Conservation (phyloP, 305 asterid genomes). For the Solanum hybrid region DNA sequence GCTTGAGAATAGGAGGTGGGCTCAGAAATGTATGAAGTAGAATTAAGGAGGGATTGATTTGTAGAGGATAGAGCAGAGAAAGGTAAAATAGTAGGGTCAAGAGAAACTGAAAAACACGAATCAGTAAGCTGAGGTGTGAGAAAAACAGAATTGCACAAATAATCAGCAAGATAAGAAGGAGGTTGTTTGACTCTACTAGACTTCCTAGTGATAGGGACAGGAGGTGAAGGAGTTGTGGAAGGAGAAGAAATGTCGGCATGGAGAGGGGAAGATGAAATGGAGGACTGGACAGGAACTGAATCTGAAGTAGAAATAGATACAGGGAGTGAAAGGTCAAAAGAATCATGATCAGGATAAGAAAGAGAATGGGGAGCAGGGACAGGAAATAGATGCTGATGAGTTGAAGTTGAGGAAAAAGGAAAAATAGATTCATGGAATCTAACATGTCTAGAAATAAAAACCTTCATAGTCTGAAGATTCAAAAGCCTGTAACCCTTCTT, state of each 20-base stretch:
- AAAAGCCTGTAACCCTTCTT: background rate
- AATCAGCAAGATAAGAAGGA: background rate
- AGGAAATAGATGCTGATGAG: too few species aligned
- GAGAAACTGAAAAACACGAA: background rate
- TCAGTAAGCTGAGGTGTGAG: background rate
- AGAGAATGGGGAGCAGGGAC: background rate
- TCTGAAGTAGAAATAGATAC: background rate
- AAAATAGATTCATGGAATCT: too few species aligned
- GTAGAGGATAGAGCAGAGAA: background rate
- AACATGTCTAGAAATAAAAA: too few species aligned
- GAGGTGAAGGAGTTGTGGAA: background rate
- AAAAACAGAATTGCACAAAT: background rate
- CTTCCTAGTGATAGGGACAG: background rate
- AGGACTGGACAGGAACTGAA: background rate
- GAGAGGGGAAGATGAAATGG: background rate
- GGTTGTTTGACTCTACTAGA: background rate
- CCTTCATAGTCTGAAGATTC: background rate
- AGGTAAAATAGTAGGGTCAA: background rate
- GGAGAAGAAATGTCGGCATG: background rate
- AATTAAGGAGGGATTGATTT: background rate
- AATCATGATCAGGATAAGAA: background rate
- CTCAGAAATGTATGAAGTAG: background rate
- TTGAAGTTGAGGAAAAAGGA: too few species aligned
- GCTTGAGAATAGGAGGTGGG: background rate
- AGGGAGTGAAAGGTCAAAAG: background rate